Evolutionary conservation across 208 protist genomes (phyloP).

Genomic region (Trypanosoma scelopori): DNA sequence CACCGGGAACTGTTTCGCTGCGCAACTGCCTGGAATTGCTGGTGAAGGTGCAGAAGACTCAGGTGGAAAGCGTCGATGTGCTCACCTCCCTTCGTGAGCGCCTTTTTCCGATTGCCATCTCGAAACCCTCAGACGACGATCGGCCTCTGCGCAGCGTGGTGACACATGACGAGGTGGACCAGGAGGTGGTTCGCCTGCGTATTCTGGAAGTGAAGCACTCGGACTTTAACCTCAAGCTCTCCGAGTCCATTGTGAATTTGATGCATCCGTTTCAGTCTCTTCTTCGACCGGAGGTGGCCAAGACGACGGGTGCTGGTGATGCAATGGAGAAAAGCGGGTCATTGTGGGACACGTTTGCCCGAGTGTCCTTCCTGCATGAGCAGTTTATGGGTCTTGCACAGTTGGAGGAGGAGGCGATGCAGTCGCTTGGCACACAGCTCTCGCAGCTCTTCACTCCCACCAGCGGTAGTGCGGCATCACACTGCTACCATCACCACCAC

Average conservation of each 20-base stretch:
- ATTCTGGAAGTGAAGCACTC: constrained; percentile 25
- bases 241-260: constrained; percentile 8
- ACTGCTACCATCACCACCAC: constrained; percentile 6
- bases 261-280: constrained; percentile 20
- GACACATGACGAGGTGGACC: constrained; percentile 18
- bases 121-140: neutral
- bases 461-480: neutral
- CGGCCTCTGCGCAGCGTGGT: neutral
- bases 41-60: constrained; percentile 23
- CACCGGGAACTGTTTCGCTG: constrained; percentile 6
- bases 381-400: constrained; percentile 25
- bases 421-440: constrained; percentile 19
- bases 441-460: constrained; percentile 2
- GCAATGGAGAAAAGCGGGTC: neutral
- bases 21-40: constrained; percentile 16
- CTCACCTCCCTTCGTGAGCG: constrained; percentile 8
- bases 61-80: constrained; percentile 9
- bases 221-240: constrained; percentile 12
- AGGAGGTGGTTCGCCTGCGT: constrained; percentile 20
- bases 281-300: neutral
- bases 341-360: constrained; percentile 7
- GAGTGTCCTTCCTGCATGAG: constrained; percentile 15
- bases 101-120: constrained; percentile 1
- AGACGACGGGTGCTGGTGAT: neutral
- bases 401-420: constrained; percentile 21